These are phyloP conservation scores for Termitomyces sp. DNA, from an alignment of 768 basidiomycete genomes.

Conservation along the genomic window DNA sequence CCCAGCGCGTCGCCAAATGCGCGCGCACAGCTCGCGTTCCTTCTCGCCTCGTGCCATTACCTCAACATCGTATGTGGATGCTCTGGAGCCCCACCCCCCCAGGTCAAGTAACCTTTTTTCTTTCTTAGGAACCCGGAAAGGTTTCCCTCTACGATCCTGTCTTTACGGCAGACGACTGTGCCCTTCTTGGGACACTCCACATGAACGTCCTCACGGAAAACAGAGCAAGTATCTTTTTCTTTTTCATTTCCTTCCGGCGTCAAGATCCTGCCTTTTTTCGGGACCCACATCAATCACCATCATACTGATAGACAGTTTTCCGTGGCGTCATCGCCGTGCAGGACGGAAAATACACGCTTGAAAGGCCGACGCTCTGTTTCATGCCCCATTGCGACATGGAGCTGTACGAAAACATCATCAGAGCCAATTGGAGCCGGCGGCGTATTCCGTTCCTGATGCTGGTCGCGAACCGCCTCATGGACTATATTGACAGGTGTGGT, in stretches of 20 bases:
- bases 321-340: constrained; percentile 9
- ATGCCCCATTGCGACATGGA: constrained; percentile 79
- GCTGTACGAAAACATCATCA: constrained; percentile 62
- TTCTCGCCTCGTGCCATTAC: constrained; percentile 46
- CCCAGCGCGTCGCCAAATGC: constrained; percentile 58
- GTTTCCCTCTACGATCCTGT: constrained; percentile 68
- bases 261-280: background rate
- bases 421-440: constrained; percentile 51
- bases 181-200: constrained; percentile 42
- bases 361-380: constrained; percentile 55
- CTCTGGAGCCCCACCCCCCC: background rate
- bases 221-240: constrained; percentile 38
- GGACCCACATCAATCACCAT: background rate
- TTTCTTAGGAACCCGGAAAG: constrained; percentile 36
- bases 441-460: constrained; percentile 46
- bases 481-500: constrained; percentile 63
- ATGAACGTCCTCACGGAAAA: constrained; percentile 35
- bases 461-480: constrained; percentile 59
- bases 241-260: background rate
- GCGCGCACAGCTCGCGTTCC: constrained; percentile 63
- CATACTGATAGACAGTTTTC: background rate
- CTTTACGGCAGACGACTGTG: constrained; percentile 56
- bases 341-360: constrained; percentile 28
- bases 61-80: constrained; percentile 50
- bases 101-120: constrained; percentile 5